Percentiles rank a stretch among this genome's conserved stretches.
These are phyloP conservation scores for Clonostachys rosea DNA, from an alignment of 2,329 filamentous ascomycete species.

Conservation along the genomic window DNA sequence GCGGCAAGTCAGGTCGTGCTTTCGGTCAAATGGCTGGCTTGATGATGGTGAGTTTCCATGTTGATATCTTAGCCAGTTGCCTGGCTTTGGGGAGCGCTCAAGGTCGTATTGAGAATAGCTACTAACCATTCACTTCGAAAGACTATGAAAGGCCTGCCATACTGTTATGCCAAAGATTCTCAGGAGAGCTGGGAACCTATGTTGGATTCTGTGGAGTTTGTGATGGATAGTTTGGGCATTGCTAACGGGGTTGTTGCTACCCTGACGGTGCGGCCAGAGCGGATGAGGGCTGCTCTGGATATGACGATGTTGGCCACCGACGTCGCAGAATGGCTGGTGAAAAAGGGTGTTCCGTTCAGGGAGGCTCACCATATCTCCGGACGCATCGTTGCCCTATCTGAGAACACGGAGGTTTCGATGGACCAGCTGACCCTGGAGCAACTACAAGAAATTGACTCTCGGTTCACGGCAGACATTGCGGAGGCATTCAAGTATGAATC, in stretches of 20 bases:
- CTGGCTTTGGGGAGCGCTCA: neutral
- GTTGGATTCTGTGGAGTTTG: slow-evolving; percentile 69
- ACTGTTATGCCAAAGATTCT: slow-evolving; percentile 74
- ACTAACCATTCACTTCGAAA: slow-evolving; percentile 15
- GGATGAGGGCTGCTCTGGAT: slow-evolving; percentile 65
- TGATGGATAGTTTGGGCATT: slow-evolving; percentile 69
- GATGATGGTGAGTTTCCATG: slow-evolving; percentile 43
- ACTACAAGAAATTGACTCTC: slow-evolving; percentile 59
- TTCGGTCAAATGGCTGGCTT: slow-evolving; percentile 41
- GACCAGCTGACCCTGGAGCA: slow-evolving; percentile 64
- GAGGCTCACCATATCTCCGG: slow-evolving; percentile 77
- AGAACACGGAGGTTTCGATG: slow-evolving; percentile 60
- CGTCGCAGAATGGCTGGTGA: slow-evolving; percentile 57
- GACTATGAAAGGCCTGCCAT: slow-evolving; percentile 59
- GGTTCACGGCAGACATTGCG: slow-evolving; percentile 64
- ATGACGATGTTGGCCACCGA: slow-evolving; percentile 72
- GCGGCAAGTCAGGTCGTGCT: slow-evolving; percentile 16
- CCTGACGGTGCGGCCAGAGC: slow-evolving; percentile 58
- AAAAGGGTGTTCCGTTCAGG: slow-evolving; percentile 64
- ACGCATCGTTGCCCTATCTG: slow-evolving; percentile 64
- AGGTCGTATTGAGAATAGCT: slow-evolving; percentile 15
- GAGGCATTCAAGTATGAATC: slow-evolving; percentile 66
- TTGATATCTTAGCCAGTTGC: slow-evolving; percentile 9
- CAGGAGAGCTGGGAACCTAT: slow-evolving; percentile 75
- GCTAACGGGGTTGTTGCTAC: slow-evolving; percentile 70